Conservation (phyloP, 2,329 filamentous ascomycete species). For the Colletotrichum tanaceti region DNA sequence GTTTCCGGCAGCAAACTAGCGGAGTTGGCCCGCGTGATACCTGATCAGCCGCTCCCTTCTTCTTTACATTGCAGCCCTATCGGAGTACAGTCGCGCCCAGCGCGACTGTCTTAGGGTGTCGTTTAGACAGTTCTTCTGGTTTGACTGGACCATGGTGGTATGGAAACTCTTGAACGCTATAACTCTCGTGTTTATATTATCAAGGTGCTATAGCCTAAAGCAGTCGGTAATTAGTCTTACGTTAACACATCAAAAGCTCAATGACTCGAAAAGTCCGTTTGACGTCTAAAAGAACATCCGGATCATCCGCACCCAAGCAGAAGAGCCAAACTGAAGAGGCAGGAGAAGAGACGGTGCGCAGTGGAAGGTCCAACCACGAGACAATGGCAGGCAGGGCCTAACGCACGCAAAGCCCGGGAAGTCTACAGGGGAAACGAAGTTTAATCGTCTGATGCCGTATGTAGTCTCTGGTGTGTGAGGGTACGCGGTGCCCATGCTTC, state of each 20-base stretch:
- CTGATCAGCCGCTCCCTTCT: background rate
- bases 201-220: no score
- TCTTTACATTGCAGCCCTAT: conserved; percentile 10
- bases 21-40: conserved; percentile 28
- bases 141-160: conserved; percentile 6
- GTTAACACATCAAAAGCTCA: no score
- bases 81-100: background rate
- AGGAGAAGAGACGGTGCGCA: conserved; percentile 6
- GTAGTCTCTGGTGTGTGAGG: no score
- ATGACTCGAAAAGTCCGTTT: no score
- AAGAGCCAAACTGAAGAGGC: background rate
- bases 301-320: background rate
- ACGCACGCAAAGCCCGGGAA: conserved; percentile 22
- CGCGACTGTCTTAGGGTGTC: background rate
- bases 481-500: background rate
- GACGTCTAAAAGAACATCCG: no score
- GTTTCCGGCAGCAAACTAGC: conserved; percentile 9
- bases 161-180: background rate
- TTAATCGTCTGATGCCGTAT: conserved; percentile 19
- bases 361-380: conserved; percentile 14
- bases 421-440: conserved; percentile 29
- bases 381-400: conserved; percentile 21
- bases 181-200: no score
- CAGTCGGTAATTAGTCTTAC: no score
- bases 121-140: conserved; percentile 20